These are phyloP conservation scores for Aciculoconidium aculeatum DNA, from an alignment of 805 yeast genomes.

Conservation along the genomic window DNA sequence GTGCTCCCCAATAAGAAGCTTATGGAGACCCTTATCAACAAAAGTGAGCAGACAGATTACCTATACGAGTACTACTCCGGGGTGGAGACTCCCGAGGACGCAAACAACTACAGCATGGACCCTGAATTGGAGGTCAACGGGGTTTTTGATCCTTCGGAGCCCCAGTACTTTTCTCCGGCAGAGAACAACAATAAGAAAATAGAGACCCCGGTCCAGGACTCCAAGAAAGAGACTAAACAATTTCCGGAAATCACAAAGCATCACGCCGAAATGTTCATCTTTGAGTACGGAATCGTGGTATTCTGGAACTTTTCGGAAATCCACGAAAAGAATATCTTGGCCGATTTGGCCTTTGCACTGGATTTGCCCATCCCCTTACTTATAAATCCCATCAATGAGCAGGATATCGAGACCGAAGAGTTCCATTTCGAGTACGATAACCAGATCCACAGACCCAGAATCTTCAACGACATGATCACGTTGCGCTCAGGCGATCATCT, in stretches of 20 bases:
- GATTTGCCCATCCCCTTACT: conserved; percentile 43
- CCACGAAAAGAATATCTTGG: conserved; percentile 89
- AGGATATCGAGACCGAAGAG: conserved; percentile 90
- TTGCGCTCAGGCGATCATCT: conserved; percentile 86
- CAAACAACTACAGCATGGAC: conserved; percentile 42
- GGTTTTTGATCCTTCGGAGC: conserved; percentile 86
- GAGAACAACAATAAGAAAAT: conserved; percentile 7
- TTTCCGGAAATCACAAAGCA: conserved; percentile 46
- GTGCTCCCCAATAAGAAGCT: conserved; percentile 37
- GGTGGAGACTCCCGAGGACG: conserved; percentile 57
- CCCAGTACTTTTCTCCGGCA: conserved; percentile 71
- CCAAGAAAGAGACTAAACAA: conserved; percentile 7
- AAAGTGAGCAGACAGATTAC: conserved; percentile 82
- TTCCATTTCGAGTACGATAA: conserved; percentile 69
- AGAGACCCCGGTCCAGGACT: conserved; percentile 10
- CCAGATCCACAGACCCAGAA: conserved; percentile 60
- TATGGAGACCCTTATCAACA: conserved; percentile 75
- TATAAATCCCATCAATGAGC: conserved; percentile 72
- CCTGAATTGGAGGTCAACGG: conserved; percentile 41
- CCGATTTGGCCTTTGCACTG: conserved; percentile 76
- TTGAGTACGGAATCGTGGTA: conserved; percentile 93
- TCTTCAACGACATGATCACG: conserved; percentile 92
- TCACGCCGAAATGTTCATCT: conserved; percentile 80
- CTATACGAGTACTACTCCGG: conserved; percentile 89
- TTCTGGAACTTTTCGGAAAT: conserved; percentile 94